phyloP scores from a whole-genome alignment of 164 flowering plant species.

The Chloranthus sessilifolius region DNA sequence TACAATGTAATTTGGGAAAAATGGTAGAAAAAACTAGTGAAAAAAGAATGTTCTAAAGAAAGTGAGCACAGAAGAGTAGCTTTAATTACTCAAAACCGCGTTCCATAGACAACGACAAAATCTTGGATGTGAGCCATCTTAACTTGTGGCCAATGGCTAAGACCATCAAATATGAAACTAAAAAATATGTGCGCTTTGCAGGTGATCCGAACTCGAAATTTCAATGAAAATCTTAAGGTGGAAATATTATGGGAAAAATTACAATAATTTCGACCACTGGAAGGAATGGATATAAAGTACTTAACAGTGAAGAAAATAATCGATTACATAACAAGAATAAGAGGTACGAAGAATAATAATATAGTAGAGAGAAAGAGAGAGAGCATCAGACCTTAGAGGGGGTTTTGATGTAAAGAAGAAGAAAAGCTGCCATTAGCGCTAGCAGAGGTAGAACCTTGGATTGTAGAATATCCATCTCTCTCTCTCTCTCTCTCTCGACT shows the following conservation, averaged over 20 bases:
- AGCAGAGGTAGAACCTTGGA: conserved; percentile 55
- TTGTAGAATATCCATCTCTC: conserved; percentile 29
- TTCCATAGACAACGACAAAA: too few relatives aligned
- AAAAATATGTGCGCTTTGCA: not conserved
- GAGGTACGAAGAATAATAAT: not conserved
- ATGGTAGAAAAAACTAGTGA: too few relatives aligned
- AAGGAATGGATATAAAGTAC: too few relatives aligned
- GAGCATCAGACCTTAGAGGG: conserved; percentile 30
- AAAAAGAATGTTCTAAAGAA: too few relatives aligned
- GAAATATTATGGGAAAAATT: not conserved
- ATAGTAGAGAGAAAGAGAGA: not conserved
- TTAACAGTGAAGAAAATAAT: not conserved
- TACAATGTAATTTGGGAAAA: too few relatives aligned
- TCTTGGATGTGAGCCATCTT: too few relatives aligned
- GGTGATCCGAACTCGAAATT: not conserved
- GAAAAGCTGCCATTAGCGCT: conserved; percentile 41
- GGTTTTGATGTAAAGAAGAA: conserved; percentile 33
- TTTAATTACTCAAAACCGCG: too few relatives aligned
- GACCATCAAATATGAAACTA: too few relatives aligned
- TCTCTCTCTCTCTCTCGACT: conserved; percentile 9
- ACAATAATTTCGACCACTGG: not conserved
- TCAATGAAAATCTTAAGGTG: not conserved
- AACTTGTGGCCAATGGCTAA: too few relatives aligned
- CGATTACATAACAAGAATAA: not conserved
- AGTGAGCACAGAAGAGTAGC: too few relatives aligned